Conservation (phyloP, 768 basidiomycete genomes). For the Sutorius australiensis region DNA sequence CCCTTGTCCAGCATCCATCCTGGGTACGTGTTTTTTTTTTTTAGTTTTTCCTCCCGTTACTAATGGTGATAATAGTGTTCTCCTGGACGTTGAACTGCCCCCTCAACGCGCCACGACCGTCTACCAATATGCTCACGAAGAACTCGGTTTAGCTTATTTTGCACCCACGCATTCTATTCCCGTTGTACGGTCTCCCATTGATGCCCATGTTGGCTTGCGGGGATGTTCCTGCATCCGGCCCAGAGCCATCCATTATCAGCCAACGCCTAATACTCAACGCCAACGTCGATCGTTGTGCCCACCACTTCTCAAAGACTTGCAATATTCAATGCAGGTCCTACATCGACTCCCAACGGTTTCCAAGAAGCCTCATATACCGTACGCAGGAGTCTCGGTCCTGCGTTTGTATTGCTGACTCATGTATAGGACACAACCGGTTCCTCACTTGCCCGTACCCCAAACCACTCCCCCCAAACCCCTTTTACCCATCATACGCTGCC, state of each 20-base stretch:
- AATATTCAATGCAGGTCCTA: fast-evolving
- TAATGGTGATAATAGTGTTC: neutral
- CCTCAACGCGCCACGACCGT: neutral
- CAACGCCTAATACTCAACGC: neutral
- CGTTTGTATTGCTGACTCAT: neutral
- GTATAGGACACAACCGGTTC: neutral
- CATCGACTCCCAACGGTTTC: too few species aligned
- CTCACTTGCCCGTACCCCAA: neutral
- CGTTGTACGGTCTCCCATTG: neutral
- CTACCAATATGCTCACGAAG: neutral
- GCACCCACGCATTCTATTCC: neutral
- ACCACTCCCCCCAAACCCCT: too few species aligned
- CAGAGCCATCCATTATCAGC: neutral
- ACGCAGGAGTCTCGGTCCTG: neutral
- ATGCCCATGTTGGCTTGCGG: neutral
- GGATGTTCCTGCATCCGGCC: neutral
- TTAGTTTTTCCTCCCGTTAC: neutral
- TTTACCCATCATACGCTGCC: neutral
- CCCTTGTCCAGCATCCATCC: neutral
- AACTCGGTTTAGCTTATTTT: too few species aligned
- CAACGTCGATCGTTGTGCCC: neutral
- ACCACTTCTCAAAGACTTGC: neutral
- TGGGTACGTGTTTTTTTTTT: slow-evolving; percentile 2
- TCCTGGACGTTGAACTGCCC: neutral
- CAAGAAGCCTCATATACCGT: neutral